Percentiles rank a stretch among this genome's conserved stretches.
phyloP scores from a whole-genome alignment of 345 rosid genomes.

The Citrus glauca region DNA sequence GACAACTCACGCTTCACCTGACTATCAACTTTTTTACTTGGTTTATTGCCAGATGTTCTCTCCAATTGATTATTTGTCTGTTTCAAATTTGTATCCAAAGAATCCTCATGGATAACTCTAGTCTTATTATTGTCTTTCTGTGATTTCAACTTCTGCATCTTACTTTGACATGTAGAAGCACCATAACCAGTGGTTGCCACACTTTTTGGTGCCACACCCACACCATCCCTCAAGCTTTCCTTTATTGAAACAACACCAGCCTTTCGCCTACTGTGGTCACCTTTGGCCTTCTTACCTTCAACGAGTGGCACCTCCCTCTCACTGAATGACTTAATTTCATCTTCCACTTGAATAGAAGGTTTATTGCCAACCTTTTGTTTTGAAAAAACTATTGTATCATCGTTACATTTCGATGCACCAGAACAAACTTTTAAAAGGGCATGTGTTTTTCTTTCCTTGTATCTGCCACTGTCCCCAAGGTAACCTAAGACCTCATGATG shows the following conservation, averaged over 20 bases:
- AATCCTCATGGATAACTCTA: constrained; percentile 21
- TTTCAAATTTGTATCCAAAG: constrained; percentile 17
- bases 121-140: constrained; percentile 29
- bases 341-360: constrained; percentile 13
- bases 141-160: constrained; percentile 25
- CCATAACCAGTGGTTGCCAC: constrained; percentile 19
- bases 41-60: constrained; percentile 24
- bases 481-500: constrained; percentile 7
- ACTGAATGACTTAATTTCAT: constrained; percentile 13
- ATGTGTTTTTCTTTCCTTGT: constrained; percentile 14
- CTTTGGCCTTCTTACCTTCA: constrained; percentile 39
- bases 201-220: constrained; percentile 23
- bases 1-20: constrained; percentile 18
- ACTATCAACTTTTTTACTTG: constrained; percentile 26
- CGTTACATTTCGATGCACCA: constrained; percentile 15
- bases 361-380: constrained; percentile 22
- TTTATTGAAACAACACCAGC: constrained; percentile 11
- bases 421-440: constrained; percentile 16
- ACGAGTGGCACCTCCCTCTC: constrained; percentile 27
- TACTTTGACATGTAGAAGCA: constrained; percentile 25
- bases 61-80: constrained; percentile 2
- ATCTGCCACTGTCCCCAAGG: constrained; percentile 12
- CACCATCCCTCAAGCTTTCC: constrained; percentile 28
- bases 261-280: constrained; percentile 19
- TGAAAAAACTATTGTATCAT: constrained; percentile 10